A percentile compares a stretch with the other conserved stretches of the same genome.
These are phyloP conservation scores for Coriaria nepalensis DNA, from an alignment of 306 rosid species.

Conservation along the genomic window DNA sequence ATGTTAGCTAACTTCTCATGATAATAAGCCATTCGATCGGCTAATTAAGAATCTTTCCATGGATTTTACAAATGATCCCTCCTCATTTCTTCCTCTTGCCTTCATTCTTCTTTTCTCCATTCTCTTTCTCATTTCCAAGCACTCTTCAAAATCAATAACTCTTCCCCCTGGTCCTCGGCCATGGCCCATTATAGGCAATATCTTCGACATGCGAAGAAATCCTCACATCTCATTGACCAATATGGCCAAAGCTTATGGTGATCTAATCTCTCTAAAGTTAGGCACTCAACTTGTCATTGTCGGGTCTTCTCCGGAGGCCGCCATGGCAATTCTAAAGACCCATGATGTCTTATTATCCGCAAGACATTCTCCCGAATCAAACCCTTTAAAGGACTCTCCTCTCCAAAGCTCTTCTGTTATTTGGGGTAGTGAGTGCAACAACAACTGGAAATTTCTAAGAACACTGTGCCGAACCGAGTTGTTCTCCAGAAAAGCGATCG, in stretches of 20 bases:
- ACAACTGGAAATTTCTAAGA: slow-evolving; percentile 9
- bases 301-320: slow-evolving; percentile 13
- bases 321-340: slow-evolving; percentile 10
- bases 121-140: no score
- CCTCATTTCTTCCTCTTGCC: no score
- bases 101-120: no score
- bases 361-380: background rate
- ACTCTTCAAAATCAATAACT: background rate
- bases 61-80: no score
- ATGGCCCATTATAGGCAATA: slow-evolving; percentile 9
- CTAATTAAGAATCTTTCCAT: no score
- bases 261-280: slow-evolving; percentile 10
- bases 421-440: background rate
- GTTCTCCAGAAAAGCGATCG: background rate
- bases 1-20: no score
- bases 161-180: slow-evolving; percentile 5
- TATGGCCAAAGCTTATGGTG: slow-evolving; percentile 7
- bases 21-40: no score
- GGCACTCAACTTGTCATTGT: slow-evolving; percentile 10
- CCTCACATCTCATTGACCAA: slow-evolving; percentile 2
- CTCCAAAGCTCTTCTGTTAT: background rate
- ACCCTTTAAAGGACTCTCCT: background rate
- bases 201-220: background rate
- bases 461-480: slow-evolving; percentile 2
- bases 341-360: slow-evolving; percentile 6